Evolutionary conservation across 192 early-diverging fungal species (phyloP), one percentile per base, ranked within the genome.

Genomic region (Coemansia sp.): DNA sequence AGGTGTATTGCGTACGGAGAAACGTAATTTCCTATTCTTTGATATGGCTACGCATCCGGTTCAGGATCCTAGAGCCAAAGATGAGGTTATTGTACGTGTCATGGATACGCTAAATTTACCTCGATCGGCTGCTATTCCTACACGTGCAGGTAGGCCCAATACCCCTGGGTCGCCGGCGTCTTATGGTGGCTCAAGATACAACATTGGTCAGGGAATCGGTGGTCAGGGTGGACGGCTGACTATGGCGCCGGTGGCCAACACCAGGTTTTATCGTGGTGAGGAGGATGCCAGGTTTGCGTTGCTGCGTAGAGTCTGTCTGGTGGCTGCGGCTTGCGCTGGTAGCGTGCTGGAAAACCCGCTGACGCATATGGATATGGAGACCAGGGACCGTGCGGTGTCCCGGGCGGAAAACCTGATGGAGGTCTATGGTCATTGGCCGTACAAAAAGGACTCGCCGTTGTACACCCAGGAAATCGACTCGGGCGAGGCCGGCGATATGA

Each of bases 41-140:
- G 96, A 99, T 68, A 94, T 97, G 93, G 94, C 96, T 18, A 97
- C 96, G 16, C 96, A 99, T 72, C 96, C 96, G 22, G 89, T 99
- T 5, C 86, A 92, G 22, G 94, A 99, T 48, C 87, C 88, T 18
- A 82, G 88, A 22, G 88, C 92, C 54, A 97, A 97, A 63, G 95
- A 95, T 55, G 87, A 91, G 66, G 83, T 99, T 33, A 89, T 99
- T 45, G 85, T 90, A 64, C 79, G 94, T 33, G 85, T 90, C 0
- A 87, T 94, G 28, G 94, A 93, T 42, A 85, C 87, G 20, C 80
- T 99, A 6, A 86, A 92, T 58, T 85, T 90, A 40, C 86, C 88
- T 17, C 87, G 88, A 14, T 79, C 86, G 12, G 83, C 85, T 7
- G 81, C 89, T 8, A 48, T 84, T 7, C 71, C 89, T 4, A 77